Conservation (phyloP, 164 flowering plant species). For the Magnolia officinalis region DNA sequence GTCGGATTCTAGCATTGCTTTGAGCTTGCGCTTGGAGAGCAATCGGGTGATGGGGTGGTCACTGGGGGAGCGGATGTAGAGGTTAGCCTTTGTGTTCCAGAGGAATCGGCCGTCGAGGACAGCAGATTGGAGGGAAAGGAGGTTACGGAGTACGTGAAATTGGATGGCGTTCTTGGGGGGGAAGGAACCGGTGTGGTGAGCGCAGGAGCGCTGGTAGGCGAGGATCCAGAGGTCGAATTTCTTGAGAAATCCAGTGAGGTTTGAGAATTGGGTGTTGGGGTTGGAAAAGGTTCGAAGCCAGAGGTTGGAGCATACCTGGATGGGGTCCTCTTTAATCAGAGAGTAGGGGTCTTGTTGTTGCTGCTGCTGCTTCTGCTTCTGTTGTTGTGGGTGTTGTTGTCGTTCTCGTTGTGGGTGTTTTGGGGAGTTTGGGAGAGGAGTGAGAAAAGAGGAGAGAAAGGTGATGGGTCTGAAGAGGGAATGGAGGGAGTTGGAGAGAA, state of each 20-base stretch:
- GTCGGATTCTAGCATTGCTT: slow-evolving; percentile 40
- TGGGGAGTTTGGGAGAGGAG: slow-evolving; percentile 15
- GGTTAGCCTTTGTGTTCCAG: slow-evolving; percentile 55
- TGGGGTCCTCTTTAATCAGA: slow-evolving; percentile 79
- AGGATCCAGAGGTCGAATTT: slow-evolving; percentile 90
- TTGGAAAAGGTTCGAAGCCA: slow-evolving; percentile 75
- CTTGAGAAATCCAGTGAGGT: slow-evolving; percentile 79
- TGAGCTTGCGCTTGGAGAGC: slow-evolving; percentile 49
- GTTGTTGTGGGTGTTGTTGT: not conserved
- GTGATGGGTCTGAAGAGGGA: slow-evolving; percentile 9
- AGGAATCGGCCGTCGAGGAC: slow-evolving; percentile 47
- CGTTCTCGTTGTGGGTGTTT: not conserved
- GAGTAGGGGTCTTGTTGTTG: slow-evolving; percentile 51
- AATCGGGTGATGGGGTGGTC: slow-evolving; percentile 34
- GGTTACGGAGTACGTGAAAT: slow-evolving; percentile 41
- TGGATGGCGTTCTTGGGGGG: slow-evolving; percentile 76
- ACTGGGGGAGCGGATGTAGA: slow-evolving; percentile 54
- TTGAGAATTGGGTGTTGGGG: slow-evolving; percentile 34
- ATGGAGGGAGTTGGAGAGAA: slow-evolving; percentile 5
- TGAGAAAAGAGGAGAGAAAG: slow-evolving; percentile 1
- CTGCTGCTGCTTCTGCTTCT: slow-evolving; percentile 8
- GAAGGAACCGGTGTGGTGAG: slow-evolving; percentile 74
- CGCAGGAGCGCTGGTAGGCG: slow-evolving; percentile 86
- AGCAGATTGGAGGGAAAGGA: slow-evolving; percentile 62
- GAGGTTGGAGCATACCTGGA: slow-evolving; percentile 58